Evolutionary conservation across 2,329 filamentous ascomycete genomes (phyloP).

Genomic region (Xylaria sp.): DNA sequence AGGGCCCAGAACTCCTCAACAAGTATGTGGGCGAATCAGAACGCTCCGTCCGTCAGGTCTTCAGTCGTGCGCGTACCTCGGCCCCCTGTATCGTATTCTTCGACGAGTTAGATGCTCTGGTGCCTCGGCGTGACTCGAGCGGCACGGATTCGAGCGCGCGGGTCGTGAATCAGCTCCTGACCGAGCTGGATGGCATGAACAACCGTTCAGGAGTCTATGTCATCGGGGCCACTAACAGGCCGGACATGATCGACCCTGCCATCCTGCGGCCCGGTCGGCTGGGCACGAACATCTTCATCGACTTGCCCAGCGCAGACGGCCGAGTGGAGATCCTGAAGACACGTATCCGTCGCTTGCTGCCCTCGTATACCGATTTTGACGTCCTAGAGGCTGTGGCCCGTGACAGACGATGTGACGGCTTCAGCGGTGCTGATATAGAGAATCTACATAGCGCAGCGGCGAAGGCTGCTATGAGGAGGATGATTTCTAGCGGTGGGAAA

Average conservation of each 20-base stretch:
- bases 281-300: slow-evolving; percentile 88
- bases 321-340: slow-evolving; percentile 87
- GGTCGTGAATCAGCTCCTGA: slow-evolving; percentile 94
- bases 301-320: slow-evolving; percentile 81
- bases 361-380: slow-evolving; percentile 43
- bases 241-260: slow-evolving; percentile 95
- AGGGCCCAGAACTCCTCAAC: slow-evolving; percentile 94
- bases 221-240: slow-evolving; percentile 92
- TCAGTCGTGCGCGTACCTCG: slow-evolving; percentile 84
- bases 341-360: slow-evolving; percentile 52
- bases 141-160: slow-evolving; percentile 85
- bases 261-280: slow-evolving; percentile 93
- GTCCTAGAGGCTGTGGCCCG: slow-evolving; percentile 66
- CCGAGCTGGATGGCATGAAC: slow-evolving; percentile 88
- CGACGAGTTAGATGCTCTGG: slow-evolving; percentile 94
- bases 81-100: slow-evolving; percentile 97
- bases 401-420: slow-evolving; percentile 75
- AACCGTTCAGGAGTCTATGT: slow-evolving; percentile 89
- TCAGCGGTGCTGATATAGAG: slow-evolving; percentile 75
- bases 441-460: slow-evolving; percentile 57
- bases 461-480: slow-evolving; percentile 45
- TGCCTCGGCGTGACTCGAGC: slow-evolving; percentile 81
- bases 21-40: slow-evolving; percentile 98
- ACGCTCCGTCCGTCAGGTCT: slow-evolving; percentile 90
- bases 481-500: slow-evolving; percentile 36